Base-by-base conservation (phyloP, 331 rosid genomes). In the Malus hybrid region DNA sequence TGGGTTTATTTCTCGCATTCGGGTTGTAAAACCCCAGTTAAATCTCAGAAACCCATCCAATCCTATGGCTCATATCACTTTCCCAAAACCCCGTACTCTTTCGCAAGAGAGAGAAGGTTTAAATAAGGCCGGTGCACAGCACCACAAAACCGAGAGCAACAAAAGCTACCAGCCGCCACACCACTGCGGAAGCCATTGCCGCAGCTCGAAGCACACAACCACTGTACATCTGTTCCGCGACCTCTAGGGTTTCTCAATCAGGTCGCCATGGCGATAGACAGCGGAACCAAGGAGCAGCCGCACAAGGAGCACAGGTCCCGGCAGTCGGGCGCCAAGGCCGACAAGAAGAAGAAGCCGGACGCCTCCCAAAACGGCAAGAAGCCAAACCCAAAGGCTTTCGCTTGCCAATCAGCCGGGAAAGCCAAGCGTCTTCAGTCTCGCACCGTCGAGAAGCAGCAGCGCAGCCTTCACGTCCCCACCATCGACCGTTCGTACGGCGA, bases 381-480 rank as follows among this genome's bases (percentile, higher is more conserved):
- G 73, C 88, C 59, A 62, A 94, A 94, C 71, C 97, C 99, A 8
- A 94, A 80, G 85, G 94, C 94, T 7, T 94, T 92, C 76, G 93
- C 97, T 68, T 94, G 75, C 70, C 83, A 85, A 63, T 94, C 99
- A 16, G 65, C 97, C 6, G 88, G 76, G 8, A 94, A 92, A 67
- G 97, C 95, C 29, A 89, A 90, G 83, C 91, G 93, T 10, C 62
- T 92, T 71, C 90, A 92, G 78, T 85, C 97, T 20, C 97, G 96
- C 42, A 14, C 96, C 33, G 99, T 92, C 31, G 99, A 94, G 86
- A 94, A 94, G 79, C 97, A 92, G 83, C 99, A 94, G 87, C 96
- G 99, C 63, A 78, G 97, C 69, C 96, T 94, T 65, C 99, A 86
- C 32, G 85, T 85, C 13, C 99, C 99, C 0, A 71, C 86, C 74